Evolutionary conservation across 2,329 filamentous ascomycete species (phyloP), one percentile per base, ranked within the genome.

Genomic region (Lachnellula hyalina): DNA sequence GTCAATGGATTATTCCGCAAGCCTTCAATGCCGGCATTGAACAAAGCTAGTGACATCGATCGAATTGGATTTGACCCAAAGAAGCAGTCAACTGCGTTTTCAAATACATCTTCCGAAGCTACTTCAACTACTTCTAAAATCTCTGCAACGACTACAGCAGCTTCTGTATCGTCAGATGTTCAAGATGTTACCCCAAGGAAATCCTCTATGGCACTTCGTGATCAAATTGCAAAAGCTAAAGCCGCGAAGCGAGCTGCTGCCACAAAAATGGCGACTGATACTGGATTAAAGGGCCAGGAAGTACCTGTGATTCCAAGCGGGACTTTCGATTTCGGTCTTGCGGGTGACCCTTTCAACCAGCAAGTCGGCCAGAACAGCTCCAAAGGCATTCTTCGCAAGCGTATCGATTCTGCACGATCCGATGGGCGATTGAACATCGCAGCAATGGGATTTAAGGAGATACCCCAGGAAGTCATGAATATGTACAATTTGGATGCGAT

Each of bases 161-260:
- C 53, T 44, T 58, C 64, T 36, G 61, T 60, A 6, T 51, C 63
- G 4, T 50, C 45, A n/a, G 66, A 64, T 21, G 72, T 74, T 54
- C 66, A 71, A 14, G 72, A 72, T 45, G 68, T 71, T 36, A 80
- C 75, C 55, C 70, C 70, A 0, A 72, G 75, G 5, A 94, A 89
- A 64, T 91, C 91, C 0, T 96, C 93, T 0, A 77, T 81, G 15
- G 86, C 91, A 0, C 74, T 99, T 14, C 84, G 94, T 35, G 90
- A 96, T 50, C 92, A 94, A 52, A 96, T 97, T 59, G 90, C 92
- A 38, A 93, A 92, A 64, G 93, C 94, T 0, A 96, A 93, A 68
- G 91, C 91, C 2, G 89, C 90, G 2, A 87, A 83, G 54, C 81
- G 84, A 58, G 84, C 81, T 11, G 66, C 65, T 38, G 74, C 75